Conservation (phyloP, 2,329 filamentous ascomycete genomes). For the Verticillium nubilum region DNA sequence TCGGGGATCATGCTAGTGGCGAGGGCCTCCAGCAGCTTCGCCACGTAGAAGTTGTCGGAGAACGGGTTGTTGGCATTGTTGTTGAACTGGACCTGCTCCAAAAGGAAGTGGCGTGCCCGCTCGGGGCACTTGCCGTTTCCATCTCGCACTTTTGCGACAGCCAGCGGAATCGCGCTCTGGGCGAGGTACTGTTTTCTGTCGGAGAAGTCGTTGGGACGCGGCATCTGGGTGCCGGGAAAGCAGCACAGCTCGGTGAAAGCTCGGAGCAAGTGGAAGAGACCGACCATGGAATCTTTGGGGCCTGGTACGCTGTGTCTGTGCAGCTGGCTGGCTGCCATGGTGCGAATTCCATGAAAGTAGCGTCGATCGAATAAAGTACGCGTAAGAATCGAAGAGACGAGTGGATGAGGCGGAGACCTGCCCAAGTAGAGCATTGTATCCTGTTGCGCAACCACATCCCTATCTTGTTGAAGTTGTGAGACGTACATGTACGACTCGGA, state of each 20-base stretch:
- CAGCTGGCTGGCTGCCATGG: slow-evolving; percentile 75
- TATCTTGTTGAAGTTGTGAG: slow-evolving; percentile 93
- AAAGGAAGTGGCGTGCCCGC: slow-evolving; percentile 74
- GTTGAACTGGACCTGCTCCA: slow-evolving; percentile 87
- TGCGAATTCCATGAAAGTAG: slow-evolving; percentile 90
- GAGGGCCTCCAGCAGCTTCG: slow-evolving; percentile 64
- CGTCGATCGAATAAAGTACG: slow-evolving; percentile 85
- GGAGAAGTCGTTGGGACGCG: slow-evolving; percentile 83
- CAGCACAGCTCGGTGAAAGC: slow-evolving; percentile 88
- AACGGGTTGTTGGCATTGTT: slow-evolving; percentile 87
- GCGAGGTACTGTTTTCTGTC: slow-evolving; percentile 82
- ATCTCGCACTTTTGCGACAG: slow-evolving; percentile 75
- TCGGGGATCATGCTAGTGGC: slow-evolving; percentile 52
- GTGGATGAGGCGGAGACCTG: slow-evolving; percentile 61
- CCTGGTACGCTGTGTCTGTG: slow-evolving; percentile 61
- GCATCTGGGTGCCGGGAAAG: slow-evolving; percentile 69
- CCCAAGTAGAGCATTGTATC: slow-evolving; percentile 72
- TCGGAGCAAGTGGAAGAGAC: slow-evolving; percentile 77
- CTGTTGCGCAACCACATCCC: slow-evolving; percentile 87
- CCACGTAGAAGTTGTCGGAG: slow-evolving; percentile 86
- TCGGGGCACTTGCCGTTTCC: slow-evolving; percentile 70
- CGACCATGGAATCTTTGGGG: slow-evolving; percentile 66
- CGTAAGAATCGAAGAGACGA: slow-evolving; percentile 84
- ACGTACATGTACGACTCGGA: slow-evolving; percentile 98
- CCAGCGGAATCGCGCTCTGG: slow-evolving; percentile 75